Base-by-base conservation (phyloP, 495 filamentous ascomycete species). In the Mytilinidion resinicola region DNA sequence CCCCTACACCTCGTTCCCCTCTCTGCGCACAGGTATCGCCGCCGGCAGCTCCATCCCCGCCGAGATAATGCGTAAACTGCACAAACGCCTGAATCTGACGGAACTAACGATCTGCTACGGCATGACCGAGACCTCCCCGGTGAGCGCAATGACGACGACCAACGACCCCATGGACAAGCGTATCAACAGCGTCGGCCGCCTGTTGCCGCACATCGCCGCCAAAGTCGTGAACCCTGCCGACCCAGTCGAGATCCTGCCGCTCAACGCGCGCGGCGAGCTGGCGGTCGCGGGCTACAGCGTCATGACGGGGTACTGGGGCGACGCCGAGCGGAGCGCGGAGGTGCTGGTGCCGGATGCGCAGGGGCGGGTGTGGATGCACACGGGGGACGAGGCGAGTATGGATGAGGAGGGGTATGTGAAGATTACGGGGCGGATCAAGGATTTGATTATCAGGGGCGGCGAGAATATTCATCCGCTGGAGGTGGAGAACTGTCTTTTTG, bases 401-500 rank as follows among this genome's bases (percentile, higher is more conserved):
- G 90, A 93, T 57, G 72, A 59, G 14, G 72, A 85, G 6, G 86
- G 86, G 19, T 90, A 84, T 65, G 78, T 89, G 6, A 78, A 77
- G 59, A 79, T 79, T 48, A 85, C 83, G 3, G 82, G 83, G 9
- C 72, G 90, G 12, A 88, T 95, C 64, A 96, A 96, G 73, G 93
- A 98, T 67, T 69, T 96, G 56, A 90, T 98, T 55, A 96, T 98
- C 64, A 80, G 87, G 25, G 93, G 89, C 15, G 92, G 93, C 1
- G 93, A 96, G 70, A 98, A 98, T 66, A 96, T 98, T 63, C 90
- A 96, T 68, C 93, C 93, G 2, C 77, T 96, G 2, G 93, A 98
- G 70, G 80, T 96, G 25, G 93, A 98, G 72, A 91, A 93, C 68
- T 91, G 85, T 59, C 78, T 98, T n/a, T 81, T 93, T 42, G 81